Evolutionary conservation across 2,329 filamentous ascomycete genomes (phyloP), one percentile per base, ranked within the genome.

Genomic region (Dothidotthia symphoricarpi): DNA sequence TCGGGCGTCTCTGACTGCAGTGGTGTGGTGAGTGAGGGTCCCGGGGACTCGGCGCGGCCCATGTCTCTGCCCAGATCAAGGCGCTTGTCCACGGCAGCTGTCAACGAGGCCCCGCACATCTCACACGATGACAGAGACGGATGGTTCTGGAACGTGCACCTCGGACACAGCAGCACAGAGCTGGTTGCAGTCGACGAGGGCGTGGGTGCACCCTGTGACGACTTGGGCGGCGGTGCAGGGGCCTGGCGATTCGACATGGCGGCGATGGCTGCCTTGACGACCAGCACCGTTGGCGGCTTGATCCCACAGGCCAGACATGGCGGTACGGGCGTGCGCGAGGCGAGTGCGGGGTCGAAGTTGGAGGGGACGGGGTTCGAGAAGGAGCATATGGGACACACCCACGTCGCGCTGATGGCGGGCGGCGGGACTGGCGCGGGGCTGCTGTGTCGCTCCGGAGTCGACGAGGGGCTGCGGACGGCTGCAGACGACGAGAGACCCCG

Each of bases 381-480:
- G 52, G 86, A 91, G 74, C 91, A 97, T 57, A 97, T 97, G 2
- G 87, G 85, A 70, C 91, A 97, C 14, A 97, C 83, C 91, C 91
- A 97, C 3, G 89, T 96, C 5, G 87, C 88, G 43, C 75, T 78
- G 57, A 75, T 77, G 11, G 73, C 64, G 11, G 76, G 68, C 1
- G 69, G 60, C n/a, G 77, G 71, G 12, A 75, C 70, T 11, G 73
- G 64, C 32, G 70, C 68, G 50, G 43, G 68, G 55, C 50, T 68
- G 38, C 32, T 66, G 49, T 41, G 69, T 53, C 59, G 28, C 49
- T 63, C 58, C 10, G 61, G 59, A 9, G 62, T 61, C 6, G 62
- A 54, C 12, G 51, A 40, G 3, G 58, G 49, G 45, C 43, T 57
- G 12, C 47, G 53, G 10, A 50, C 69, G 24, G 75, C 71, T 16